Evolutionary conservation across 73 alveolate species (phyloP).

Genomic region (Breviolum minutum): DNA sequence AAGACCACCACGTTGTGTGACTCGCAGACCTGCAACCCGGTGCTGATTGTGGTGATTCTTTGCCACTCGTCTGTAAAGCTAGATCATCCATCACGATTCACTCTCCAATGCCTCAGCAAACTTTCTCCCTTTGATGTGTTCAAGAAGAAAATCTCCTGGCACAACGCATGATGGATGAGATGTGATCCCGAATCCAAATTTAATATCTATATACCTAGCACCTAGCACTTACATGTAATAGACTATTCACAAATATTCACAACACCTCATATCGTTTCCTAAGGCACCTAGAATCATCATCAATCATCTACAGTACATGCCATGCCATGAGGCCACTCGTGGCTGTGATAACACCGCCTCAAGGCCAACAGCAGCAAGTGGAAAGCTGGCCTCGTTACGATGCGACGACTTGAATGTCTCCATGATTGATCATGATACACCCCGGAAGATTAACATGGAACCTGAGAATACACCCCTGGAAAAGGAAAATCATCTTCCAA

Average conservation of each 20-base stretch:
- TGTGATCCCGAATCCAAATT: not conserved
- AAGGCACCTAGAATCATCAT: not conserved
- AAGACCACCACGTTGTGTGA: constrained; percentile 42
- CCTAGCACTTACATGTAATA: not conserved
- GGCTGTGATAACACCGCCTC: no score
- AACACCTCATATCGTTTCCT: not conserved
- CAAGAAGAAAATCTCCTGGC: constrained; percentile 71
- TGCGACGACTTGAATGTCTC: no score
- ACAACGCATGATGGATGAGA: not conserved
- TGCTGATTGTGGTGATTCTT: not conserved
- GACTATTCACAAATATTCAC: not conserved
- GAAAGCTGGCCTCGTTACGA: no score
- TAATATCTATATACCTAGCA: no score
- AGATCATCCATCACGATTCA: not conserved
- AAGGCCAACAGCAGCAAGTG: no score
- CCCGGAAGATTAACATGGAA: no score
- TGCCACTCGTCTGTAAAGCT: no score
- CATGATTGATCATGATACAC: no score
- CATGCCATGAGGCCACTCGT: not conserved
- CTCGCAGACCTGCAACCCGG: constrained; percentile 43
- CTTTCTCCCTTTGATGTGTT: constrained; percentile 47
- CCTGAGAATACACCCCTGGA: no score
- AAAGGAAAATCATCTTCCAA: no score
- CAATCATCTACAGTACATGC: not conserved
- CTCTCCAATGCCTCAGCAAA: constrained; percentile 23